Evolutionary conservation across 129 eudicot genomes (phyloP).

Genomic region (Smallanthus sonchifolius): DNA sequence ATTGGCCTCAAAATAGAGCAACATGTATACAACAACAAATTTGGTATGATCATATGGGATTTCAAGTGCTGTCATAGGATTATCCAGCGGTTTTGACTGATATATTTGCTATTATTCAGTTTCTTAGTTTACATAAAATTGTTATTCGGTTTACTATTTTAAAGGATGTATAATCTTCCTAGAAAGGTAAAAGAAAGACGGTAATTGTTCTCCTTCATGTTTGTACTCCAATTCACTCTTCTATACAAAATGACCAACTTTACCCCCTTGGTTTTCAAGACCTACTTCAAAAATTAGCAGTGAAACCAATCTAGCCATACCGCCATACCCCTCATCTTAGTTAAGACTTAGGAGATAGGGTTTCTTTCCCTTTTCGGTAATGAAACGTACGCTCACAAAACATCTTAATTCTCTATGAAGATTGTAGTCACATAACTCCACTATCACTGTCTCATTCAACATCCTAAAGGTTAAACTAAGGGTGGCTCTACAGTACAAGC

Average conservation of each 20-base stretch:
- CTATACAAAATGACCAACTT: no score
- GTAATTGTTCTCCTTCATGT: background rate
- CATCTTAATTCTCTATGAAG: no score
- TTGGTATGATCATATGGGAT: background rate
- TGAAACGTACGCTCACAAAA: background rate
- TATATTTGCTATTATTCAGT: background rate
- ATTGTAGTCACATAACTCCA: background rate
- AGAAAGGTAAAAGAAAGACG: background rate
- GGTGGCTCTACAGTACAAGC: no score
- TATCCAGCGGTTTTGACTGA: background rate
- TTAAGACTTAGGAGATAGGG: no score
- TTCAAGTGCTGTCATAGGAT: background rate
- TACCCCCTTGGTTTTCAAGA: no score
- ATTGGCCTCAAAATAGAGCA: background rate
- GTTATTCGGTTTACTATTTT: background rate
- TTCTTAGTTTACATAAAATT: background rate
- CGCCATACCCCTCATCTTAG: no score
- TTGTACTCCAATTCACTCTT: background rate
- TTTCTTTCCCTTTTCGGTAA: no score
- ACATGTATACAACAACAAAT: background rate
- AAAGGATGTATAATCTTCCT: background rate
- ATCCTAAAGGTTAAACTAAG: background rate
- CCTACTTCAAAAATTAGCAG: background rate
- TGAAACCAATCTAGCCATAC: no score
- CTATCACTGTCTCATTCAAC: background rate